Evolutionary conservation across 805 yeast genomes (phyloP), one percentile per base, ranked within the genome.

Genomic region (Teunomyces kruisii): DNA sequence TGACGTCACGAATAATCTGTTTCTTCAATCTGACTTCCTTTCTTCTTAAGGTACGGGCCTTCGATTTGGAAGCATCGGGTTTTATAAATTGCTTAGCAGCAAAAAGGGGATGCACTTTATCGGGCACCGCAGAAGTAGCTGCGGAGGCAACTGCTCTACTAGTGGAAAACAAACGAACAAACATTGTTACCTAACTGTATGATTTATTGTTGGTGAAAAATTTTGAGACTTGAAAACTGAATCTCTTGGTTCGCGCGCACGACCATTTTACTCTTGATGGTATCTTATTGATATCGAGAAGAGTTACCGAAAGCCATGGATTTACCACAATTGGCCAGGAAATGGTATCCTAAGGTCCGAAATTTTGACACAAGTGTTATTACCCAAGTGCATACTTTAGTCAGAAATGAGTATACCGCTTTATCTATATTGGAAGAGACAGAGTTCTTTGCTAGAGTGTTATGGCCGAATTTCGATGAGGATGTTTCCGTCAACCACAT

Each of bases 401-500:
- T 42, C 24, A 46, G 39, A 29, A 24, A 30, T 7, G 24, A 26
- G 5, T 12, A 12, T 4, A 16, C 29, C 6, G 12, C 37, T 22
- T 5, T 39, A 13, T 12, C 42, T 24, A n/a, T 50, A 5, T 44
- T 60, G 30, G 13, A 43, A 3, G 49, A 48, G 7, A 45, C 64
- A 1, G 52, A 47, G 15, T 66, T 56, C 47, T 58, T 68, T 29
- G 40, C 50, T 14, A 49, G 56, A n/a, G 63, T 67, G 17, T 57
- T 72, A 10, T 78, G 80, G 81, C 62, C 61, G 9, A 50, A 58
- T 33, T 72, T 74, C 46, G 67, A 68, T 40, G 59, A 58, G 9
- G 76, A 74, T 46, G 61, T 67, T 7, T 59, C 75, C 2, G 56
- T 63, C 37, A 66, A 62, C 22, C 80, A 76, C 51, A 57, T 76